Base-by-base conservation (phyloP, 1,284 basidiomycete species). In the Inonotus obliquus region DNA sequence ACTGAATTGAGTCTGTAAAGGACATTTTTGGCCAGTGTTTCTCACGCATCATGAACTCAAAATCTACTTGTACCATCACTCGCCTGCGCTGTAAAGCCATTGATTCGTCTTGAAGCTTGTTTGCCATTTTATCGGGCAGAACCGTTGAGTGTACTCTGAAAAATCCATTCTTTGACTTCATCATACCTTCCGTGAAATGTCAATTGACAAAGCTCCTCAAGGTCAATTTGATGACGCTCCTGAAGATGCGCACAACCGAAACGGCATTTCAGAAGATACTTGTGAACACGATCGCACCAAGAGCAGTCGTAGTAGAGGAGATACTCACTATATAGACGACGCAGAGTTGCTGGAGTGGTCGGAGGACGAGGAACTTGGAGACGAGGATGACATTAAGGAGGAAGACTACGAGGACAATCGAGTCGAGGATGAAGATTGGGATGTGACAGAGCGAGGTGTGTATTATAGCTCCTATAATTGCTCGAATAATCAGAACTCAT, bases 371-470 rank as follows among this genome's bases (percentile, higher is more conserved):
- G 77, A 78, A 2, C 76, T 75, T 44, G 41, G n/a, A 37, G 74
- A 76, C 5, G 76, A 79, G 27, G 70, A 76, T 4, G 76, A 74
- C 9, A 72, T 63, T 23, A 70, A 74, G 38, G 78, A 77, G 19
- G 78, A 76, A 65, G 76, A 78, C 45, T 84, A 81, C 59, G 80
- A 84, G 48, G 78, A 81, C 49, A 74, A 79, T 65, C 77, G 85
- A 49, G 86, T 87, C 19, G 91, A 95, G 66, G 91, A 95, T 71
- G 94, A 96, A 51, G 69, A 69, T 60, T 69, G 68, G 68, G 67
- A 69, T 55, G 65, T 65, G n/a, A 67, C 68, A 23, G 76, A 80
- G 66, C 75, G 79, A 67, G 80, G 81, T 81, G 57, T 67, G 78
- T 70, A 17, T 44, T 9, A 2, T n/a, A n/a, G n/a, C n/a, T n/a